Evolutionary conservation across 2,329 filamentous ascomycete genomes (phyloP).

Genomic region (Cytospora mali): DNA sequence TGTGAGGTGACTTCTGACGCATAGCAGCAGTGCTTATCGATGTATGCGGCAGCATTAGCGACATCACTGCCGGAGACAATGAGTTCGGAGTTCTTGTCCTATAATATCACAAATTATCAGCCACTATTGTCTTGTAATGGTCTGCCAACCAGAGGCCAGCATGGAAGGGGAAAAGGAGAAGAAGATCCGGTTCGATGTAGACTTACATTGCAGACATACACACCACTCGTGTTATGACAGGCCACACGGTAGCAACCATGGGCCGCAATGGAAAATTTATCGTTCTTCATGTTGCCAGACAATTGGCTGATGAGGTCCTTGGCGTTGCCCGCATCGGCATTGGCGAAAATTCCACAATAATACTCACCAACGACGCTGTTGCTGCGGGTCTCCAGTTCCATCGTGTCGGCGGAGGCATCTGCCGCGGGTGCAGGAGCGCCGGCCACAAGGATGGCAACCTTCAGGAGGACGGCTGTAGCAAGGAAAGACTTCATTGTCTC

Average conservation of each 20-base stretch:
- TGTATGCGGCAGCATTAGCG: neutral
- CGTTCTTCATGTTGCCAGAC: neutral
- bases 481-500: neutral
- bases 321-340: neutral
- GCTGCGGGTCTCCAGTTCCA: neutral
- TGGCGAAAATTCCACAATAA: slow-evolving; percentile 16
- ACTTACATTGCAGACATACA: slow-evolving; percentile 26
- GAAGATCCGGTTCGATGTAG: too few relatives aligned
- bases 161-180: neutral
- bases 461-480: neutral
- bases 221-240: slow-evolving; percentile 21
- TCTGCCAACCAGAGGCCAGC: neutral
- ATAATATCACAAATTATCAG: too few relatives aligned
- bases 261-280: slow-evolving; percentile 1
- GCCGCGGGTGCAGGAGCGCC: neutral
- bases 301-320: neutral
- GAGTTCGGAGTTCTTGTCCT: slow-evolving; percentile 8
- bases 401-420: neutral
- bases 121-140: neutral
- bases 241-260: slow-evolving; percentile 16
- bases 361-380: neutral
- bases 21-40: slow-evolving; percentile 9
- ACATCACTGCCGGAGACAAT: slow-evolving; percentile 9
- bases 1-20: neutral
- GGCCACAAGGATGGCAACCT: neutral